Percentiles rank a stretch among this genome's conserved stretches.
These are phyloP conservation scores for Russula earlei DNA, from an alignment of 768 basidiomycete species.

Conservation along the genomic window DNA sequence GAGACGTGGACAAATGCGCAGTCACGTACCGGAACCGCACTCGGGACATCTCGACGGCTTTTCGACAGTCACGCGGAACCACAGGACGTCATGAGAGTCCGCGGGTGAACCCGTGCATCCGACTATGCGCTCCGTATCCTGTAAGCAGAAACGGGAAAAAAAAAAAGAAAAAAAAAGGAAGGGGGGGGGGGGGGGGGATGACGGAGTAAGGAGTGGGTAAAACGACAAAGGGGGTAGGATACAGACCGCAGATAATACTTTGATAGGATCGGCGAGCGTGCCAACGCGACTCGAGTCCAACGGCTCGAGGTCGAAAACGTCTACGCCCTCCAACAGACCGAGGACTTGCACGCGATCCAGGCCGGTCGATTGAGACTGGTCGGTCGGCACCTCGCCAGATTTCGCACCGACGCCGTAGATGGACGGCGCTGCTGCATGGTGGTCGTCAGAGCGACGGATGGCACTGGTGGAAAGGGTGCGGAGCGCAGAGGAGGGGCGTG, in stretches of 20 bases:
- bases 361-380: conserved; percentile 89
- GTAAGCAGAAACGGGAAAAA: conserved; percentile 1
- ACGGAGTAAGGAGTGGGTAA: neutral
- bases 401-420: conserved; percentile 67
- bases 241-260: conserved; percentile 80
- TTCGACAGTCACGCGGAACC: conserved; percentile 63
- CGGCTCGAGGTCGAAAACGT: conserved; percentile 82
- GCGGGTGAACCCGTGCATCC: conserved; percentile 94
- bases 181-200: too few relatives aligned
- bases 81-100: conserved; percentile 89
- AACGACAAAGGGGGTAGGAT: neutral
- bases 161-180: conserved; percentile 6
- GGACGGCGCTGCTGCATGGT: conserved; percentile 44
- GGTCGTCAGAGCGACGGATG: conserved; percentile 41
- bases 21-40: conserved; percentile 80
- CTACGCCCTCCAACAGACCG: conserved; percentile 78
- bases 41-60: conserved; percentile 78
- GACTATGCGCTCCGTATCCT: conserved; percentile 78
- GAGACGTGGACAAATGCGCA: neutral
- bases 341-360: conserved; percentile 91
- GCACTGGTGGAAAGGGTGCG: conserved; percentile 55
- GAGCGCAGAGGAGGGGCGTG: conserved; percentile 23
- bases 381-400: conserved; percentile 68
- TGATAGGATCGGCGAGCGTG: conserved; percentile 78
- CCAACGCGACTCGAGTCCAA: conserved; percentile 80